phyloP scores from a whole-genome alignment of 2,329 filamentous ascomycete species.

The Arachnopeziza araneosa region DNA sequence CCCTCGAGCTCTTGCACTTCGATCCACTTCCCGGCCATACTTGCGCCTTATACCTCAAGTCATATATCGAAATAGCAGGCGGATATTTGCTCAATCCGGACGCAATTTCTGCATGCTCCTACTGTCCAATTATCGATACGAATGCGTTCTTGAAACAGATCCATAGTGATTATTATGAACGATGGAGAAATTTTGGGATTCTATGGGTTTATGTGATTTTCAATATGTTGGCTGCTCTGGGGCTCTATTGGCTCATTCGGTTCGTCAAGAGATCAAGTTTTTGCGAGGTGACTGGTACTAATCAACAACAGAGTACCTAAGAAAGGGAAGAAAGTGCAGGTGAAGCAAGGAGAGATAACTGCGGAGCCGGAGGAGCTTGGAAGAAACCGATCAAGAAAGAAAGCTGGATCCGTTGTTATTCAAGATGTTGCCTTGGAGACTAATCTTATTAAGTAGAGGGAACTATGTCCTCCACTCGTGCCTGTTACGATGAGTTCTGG shows the following conservation, averaged over 20 bases:
- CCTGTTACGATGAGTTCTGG: too few relatives aligned
- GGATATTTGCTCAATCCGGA: constrained; percentile 48
- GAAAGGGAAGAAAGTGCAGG: background rate
- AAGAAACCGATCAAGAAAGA: background rate
- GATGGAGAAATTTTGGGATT: constrained; percentile 43
- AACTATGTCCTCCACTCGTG: too few relatives aligned
- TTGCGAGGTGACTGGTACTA: background rate
- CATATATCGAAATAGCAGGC: constrained; percentile 42
- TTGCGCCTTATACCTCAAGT: constrained; percentile 52
- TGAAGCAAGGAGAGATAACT: background rate
- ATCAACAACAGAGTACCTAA: background rate
- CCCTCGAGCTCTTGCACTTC: constrained; percentile 8
- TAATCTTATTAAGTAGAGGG: background rate
- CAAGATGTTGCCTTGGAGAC: background rate
- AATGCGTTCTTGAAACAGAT: constrained; percentile 45
- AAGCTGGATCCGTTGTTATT: background rate
- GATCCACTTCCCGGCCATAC: constrained; percentile 30
- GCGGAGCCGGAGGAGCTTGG: background rate
- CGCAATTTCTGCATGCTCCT: constrained; percentile 40
- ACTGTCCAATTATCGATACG: constrained; percentile 38
- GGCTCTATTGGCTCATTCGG: constrained; percentile 45
- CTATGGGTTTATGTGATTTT: constrained; percentile 52
- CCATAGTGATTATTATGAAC: constrained; percentile 41
- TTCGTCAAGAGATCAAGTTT: constrained; percentile 6
- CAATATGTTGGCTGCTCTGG: constrained; percentile 45